These are phyloP conservation scores for Tephrocybe rancida DNA, from an alignment of 768 basidiomycete species.

Conservation along the genomic window DNA sequence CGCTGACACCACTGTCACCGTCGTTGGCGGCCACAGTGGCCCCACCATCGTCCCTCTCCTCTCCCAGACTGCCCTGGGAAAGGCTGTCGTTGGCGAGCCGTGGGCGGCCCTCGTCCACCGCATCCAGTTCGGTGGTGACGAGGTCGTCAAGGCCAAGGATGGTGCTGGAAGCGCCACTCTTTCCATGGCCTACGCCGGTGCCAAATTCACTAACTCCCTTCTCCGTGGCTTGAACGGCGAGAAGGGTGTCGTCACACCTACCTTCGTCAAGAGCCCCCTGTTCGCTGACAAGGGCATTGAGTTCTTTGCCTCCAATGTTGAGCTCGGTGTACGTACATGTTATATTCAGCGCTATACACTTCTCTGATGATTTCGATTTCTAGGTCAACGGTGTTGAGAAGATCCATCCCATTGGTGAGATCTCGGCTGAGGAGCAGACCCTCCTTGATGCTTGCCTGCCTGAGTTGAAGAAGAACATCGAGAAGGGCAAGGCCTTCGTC, in stretches of 20 bases:
- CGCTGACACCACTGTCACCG: constrained; percentile 70
- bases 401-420: constrained; percentile 81
- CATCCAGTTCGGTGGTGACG: constrained; percentile 98
- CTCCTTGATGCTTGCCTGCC: constrained; percentile 87
- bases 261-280: constrained; percentile 89
- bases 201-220: constrained; percentile 83
- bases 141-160: constrained; percentile 98
- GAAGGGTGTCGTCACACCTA: constrained; percentile 81
- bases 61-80: constrained; percentile 76
- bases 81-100: constrained; percentile 71
- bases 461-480: constrained; percentile 97
- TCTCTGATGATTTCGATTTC: constrained; percentile 9
- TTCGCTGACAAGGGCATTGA: constrained; percentile 85
- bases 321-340: constrained; percentile 79
- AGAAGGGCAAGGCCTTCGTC: constrained; percentile 87
- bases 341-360: neutral
- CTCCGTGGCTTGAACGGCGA: constrained; percentile 88
- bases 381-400: constrained; percentile 88
- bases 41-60: constrained; percentile 97
- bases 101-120: constrained; percentile 84
- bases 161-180: constrained; percentile 93
- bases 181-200: constrained; percentile 95
- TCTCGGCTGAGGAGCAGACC: constrained; percentile 84
- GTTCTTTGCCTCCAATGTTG: constrained; percentile 94
- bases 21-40: constrained; percentile 95